phyloP scores from a whole-genome alignment of 768 basidiomycete species.

The Pisolithus microcarpus region DNA sequence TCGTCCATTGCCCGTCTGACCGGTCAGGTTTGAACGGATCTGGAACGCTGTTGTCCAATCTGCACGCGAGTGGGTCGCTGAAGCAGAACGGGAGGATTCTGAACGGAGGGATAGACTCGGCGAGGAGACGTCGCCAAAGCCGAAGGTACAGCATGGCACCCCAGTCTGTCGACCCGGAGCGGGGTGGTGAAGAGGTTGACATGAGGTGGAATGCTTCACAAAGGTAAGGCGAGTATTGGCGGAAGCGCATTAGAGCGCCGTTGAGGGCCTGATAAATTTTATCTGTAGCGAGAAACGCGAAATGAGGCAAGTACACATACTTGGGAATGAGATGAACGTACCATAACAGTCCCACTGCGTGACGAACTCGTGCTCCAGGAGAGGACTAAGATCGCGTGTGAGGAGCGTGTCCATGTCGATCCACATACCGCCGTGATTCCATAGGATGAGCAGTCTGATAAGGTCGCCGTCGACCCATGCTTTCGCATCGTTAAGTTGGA shows the following conservation, averaged over 20 bases:
- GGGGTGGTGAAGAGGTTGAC: conserved; percentile 64
- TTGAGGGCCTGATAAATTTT: conserved; percentile 76
- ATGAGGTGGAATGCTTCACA: conserved; percentile 96
- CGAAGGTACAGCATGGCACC: conserved; percentile 87
- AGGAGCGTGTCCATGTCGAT: conserved; percentile 95
- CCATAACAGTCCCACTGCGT: conserved; percentile 99
- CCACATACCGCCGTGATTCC: conserved; percentile 91
- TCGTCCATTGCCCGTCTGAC: conserved; percentile 53
- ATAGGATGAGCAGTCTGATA: conserved; percentile 78
- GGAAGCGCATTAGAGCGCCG: conserved; percentile 93
- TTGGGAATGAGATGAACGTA: conserved; percentile 23
- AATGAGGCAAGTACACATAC: not conserved
- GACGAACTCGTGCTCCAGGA: conserved; percentile 91
- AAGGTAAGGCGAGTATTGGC: conserved; percentile 84
- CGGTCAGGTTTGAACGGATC: conserved; percentile 73
- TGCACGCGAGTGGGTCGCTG: conserved; percentile 83
- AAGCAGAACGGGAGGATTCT: conserved; percentile 94
- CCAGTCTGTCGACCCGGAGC: conserved; percentile 85
- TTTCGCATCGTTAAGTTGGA: conserved; percentile 60
- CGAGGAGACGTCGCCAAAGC: conserved; percentile 79
- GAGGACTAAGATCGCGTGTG: conserved; percentile 76
- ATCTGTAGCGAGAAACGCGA: conserved; percentile 32
- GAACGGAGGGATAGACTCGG: conserved; percentile 72
- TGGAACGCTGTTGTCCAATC: conserved; percentile 84
- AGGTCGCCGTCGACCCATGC: conserved; percentile 97